These are phyloP conservation scores for Rehmannia glutinosa DNA, from an alignment of 257 asterid genomes.

Conservation along the genomic window DNA sequence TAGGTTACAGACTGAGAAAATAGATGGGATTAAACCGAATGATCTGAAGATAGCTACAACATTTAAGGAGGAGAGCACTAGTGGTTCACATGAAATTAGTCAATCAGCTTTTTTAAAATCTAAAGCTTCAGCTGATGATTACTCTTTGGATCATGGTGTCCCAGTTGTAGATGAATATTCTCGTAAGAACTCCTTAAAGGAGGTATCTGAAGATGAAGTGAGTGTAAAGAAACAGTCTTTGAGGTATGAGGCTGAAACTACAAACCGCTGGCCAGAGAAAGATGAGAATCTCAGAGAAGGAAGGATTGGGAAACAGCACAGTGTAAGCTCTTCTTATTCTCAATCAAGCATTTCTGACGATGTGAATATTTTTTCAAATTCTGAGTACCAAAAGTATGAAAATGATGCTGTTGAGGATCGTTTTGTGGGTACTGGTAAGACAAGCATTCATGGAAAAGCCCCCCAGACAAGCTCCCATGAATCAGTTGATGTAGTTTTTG, in stretches of 20 bases:
- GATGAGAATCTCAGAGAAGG: slow-evolving; percentile 37
- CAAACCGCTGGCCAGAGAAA: slow-evolving; percentile 25
- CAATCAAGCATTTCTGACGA: slow-evolving; percentile 37
- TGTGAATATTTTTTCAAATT: slow-evolving; percentile 39
- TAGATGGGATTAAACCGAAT: slow-evolving; percentile 22
- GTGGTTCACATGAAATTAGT: slow-evolving; percentile 28
- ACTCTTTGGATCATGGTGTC: slow-evolving; percentile 21
- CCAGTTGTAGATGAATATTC: slow-evolving; percentile 30
- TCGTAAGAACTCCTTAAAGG: slow-evolving; percentile 28
- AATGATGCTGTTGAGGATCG: slow-evolving; percentile 32
- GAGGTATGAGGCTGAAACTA: slow-evolving; percentile 34
- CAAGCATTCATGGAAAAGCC: slow-evolving; percentile 25
- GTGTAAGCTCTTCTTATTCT: slow-evolving; percentile 40
- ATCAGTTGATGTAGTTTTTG: slow-evolving; percentile 45
- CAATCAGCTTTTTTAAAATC: slow-evolving; percentile 31
- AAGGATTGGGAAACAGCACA: slow-evolving; percentile 31
- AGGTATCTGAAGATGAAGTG: slow-evolving; percentile 21
- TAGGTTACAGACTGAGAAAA: slow-evolving; percentile 27
- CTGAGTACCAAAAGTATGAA: slow-evolving; percentile 32
- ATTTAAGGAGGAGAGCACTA: slow-evolving; percentile 21
- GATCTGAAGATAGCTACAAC: slow-evolving; percentile 24
- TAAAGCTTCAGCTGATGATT: slow-evolving; percentile 33
- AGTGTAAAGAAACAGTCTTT: slow-evolving; percentile 19
- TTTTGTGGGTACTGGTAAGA: slow-evolving; percentile 23
- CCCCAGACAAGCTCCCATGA: slow-evolving; percentile 35